Base-by-base conservation (phyloP, 345 rosid genomes). In the Pelargonium nanum region DNA sequence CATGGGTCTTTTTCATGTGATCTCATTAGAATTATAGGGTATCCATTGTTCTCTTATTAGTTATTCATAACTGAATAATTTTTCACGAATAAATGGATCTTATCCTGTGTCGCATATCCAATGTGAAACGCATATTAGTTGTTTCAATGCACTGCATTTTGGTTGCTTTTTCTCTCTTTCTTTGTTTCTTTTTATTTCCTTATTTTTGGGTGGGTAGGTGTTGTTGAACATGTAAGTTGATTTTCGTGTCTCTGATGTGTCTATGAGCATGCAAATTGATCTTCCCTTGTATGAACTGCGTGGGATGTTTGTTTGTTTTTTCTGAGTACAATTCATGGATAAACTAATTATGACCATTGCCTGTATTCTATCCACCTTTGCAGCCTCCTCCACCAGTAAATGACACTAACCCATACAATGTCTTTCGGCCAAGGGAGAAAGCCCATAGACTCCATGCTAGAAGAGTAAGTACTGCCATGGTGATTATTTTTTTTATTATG, bases 331-430 rank as follows among this genome's bases (percentile, higher is more conserved):
- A 20, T 23, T 34, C 52, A 53, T 26, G 54, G 28, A 53, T 30
- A 1, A 32, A 61, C 22, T 26, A 59, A 55, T 61, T 15, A 45
- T 15, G 15, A 44, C 55, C 23, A 17, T 53, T 32, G 19, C 22
- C 53, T 22, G n/a, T 17, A 12, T 62, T 45, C 23, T 60, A 16
- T 50, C 30, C n/a, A n/a, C n/a, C 51, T 75, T 56, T 63, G 68
- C 80, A 93, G 99, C 99, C 97, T 34, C 99, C 99, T 56, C 96
- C 99, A 9, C 97, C 99, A 9, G 91, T 87, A 45, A 93, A 85
- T 73, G 99, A 93, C 69, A 87, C 95, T 76, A 93, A 89, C 64
- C 97, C 97, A 3, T 93, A 87, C 72, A 93, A 93, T 75, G 99
- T 93, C 70, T 93, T 93, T 74, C 80, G 99, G 72, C 97, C 97